Percentiles rank a stretch among this genome's conserved stretches.
These are phyloP conservation scores for Aurantiochytrium sp. DNA, from an alignment of 108 stramenopile species.

Conservation along the genomic window DNA sequence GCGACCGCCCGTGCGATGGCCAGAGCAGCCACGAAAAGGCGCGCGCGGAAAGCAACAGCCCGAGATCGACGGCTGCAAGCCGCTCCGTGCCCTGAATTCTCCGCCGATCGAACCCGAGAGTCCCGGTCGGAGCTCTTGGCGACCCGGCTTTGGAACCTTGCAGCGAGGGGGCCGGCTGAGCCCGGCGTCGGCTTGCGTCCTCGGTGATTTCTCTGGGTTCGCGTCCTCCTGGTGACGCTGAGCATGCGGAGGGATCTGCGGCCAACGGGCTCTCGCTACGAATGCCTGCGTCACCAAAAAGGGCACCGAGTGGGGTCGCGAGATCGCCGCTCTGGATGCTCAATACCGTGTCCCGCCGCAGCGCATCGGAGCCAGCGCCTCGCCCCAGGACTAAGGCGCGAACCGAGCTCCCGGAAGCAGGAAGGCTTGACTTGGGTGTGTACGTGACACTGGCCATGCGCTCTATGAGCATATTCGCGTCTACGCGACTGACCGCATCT, in stretches of 20 bases:
- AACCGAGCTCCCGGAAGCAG: neutral
- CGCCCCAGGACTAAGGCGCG: neutral
- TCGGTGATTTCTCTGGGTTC: too few relatives aligned
- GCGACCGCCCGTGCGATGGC: neutral
- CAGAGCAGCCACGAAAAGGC: neutral
- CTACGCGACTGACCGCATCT: neutral
- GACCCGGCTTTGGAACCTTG: too few relatives aligned
- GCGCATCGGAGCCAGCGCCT: neutral
- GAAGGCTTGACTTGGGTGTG: neutral
- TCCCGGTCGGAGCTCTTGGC: neutral
- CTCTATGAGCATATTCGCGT: neutral
- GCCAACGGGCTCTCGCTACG: neutral
- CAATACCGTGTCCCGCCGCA: neutral
- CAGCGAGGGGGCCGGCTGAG: too few relatives aligned
- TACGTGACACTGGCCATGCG: neutral
- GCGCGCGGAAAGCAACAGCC: neutral
- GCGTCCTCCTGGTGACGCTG: neutral
- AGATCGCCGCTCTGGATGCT: neutral
- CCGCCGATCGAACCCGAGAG: neutral
- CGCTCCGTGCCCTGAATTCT: neutral
- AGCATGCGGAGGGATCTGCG: neutral
- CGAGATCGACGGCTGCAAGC: neutral
- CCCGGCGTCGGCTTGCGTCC: too few relatives aligned
- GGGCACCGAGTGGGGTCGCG: neutral
- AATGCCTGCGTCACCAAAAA: neutral